Evolutionary conservation across 1,284 basidiomycete species (phyloP).

Genomic region (Entoloma clypeatum): DNA sequence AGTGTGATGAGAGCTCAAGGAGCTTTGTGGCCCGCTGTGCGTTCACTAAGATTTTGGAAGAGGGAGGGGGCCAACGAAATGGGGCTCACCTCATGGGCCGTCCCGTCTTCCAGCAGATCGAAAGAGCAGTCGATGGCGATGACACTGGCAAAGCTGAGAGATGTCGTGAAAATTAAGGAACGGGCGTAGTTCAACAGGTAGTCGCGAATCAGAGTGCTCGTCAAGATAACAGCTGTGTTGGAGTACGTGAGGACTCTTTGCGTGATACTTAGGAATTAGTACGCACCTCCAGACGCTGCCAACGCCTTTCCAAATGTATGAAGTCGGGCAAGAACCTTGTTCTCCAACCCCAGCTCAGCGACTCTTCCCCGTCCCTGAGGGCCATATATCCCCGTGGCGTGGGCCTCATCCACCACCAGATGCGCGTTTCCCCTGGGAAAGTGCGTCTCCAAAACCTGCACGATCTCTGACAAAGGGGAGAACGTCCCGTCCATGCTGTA

Average conservation of each 20-base stretch:
- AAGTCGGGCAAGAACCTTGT: slow-evolving; percentile 59
- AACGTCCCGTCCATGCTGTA: slow-evolving; percentile 98
- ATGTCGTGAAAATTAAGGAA: slow-evolving; percentile 87
- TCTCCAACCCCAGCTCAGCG: slow-evolving; percentile 57
- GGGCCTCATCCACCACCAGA: slow-evolving; percentile 87
- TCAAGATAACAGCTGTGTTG: slow-evolving; percentile 71
- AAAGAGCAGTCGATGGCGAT: slow-evolving; percentile 75
- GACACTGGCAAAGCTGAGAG: slow-evolving; percentile 72
- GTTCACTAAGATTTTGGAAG: background rate
- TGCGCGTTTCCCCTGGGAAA: slow-evolving; percentile 63
- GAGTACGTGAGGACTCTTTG: background rate
- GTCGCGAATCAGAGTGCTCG: slow-evolving; percentile 66
- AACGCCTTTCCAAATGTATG: slow-evolving; percentile 56
- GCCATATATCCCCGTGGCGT: slow-evolving; percentile 81
- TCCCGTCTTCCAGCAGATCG: slow-evolving; percentile 69
- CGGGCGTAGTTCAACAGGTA: slow-evolving; percentile 94
- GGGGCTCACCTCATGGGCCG: slow-evolving; percentile 45
- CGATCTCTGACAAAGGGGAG: slow-evolving; percentile 68
- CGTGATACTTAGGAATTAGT: slow-evolving; percentile 4
- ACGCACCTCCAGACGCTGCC: slow-evolving; percentile 75
- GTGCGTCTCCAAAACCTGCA: slow-evolving; percentile 52
- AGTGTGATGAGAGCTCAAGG: slow-evolving; percentile 29
- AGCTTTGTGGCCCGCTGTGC: slow-evolving; percentile 32
- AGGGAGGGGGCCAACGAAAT: background rate
- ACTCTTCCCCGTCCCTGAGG: slow-evolving; percentile 75